phyloP scores from a whole-genome alignment of 805 yeast species.

The Candida sonorensis region DNA sequence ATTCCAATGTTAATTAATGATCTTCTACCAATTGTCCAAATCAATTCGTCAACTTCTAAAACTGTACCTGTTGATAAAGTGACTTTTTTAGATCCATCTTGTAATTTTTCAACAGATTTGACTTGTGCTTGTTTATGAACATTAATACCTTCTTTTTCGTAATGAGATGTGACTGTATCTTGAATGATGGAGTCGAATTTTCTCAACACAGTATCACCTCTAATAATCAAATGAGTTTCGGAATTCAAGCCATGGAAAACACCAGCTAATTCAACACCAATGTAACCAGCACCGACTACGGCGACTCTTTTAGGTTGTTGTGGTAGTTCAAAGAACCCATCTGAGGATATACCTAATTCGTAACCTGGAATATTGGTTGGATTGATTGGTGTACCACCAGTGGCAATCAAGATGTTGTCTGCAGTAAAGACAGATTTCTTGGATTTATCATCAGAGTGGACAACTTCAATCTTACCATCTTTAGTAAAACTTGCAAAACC shows the following conservation, averaged over 20 bases:
- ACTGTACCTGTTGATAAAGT: conserved; percentile 33
- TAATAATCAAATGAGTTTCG: conserved; percentile 78
- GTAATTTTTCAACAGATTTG: conserved; percentile 38
- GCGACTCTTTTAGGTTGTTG: conserved; percentile 89
- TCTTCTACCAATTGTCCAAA: conserved; percentile 94
- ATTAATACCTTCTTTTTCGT: conserved; percentile 73
- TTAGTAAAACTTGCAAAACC: conserved; percentile 80
- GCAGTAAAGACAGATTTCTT: conserved; percentile 54
- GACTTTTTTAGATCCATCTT: conserved; percentile 43
- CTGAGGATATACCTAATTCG: conserved; percentile 79
- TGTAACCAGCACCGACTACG: conserved; percentile 96
- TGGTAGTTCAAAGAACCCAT: conserved; percentile 80
- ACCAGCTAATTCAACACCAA: conserved; percentile 93
- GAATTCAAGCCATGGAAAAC: conserved; percentile 84
- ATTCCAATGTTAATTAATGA: conserved; percentile 70
- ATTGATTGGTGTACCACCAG: conserved; percentile 81
- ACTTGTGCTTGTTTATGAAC: conserved; percentile 65
- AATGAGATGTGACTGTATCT: conserved; percentile 70
- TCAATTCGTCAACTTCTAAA: conserved; percentile 67
- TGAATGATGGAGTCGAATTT: conserved; percentile 80
- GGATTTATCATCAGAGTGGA: conserved; percentile 52
- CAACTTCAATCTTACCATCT: conserved; percentile 74
- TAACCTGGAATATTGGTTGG: conserved; percentile 73
- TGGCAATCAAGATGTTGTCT: conserved; percentile 79
- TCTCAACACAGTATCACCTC: conserved; percentile 88